Evolutionary conservation across 306 rosid species (phyloP).

Genomic region (Quercus engelmannii): DNA sequence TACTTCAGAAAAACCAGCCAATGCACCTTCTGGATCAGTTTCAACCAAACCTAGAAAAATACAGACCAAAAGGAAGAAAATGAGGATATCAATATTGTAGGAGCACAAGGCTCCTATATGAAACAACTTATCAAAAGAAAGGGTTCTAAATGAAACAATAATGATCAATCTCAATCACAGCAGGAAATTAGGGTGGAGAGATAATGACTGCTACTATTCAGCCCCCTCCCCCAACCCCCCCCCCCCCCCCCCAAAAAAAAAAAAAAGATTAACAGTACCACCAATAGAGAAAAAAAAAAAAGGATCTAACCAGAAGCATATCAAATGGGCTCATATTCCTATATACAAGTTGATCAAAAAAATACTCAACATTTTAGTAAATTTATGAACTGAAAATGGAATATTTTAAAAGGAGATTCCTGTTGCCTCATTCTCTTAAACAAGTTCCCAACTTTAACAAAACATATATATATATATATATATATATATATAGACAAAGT

Average conservation of each 20-base stretch:
- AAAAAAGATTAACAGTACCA: background rate
- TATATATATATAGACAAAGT: too few species aligned
- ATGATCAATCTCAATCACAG: background rate
- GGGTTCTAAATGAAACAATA: background rate
- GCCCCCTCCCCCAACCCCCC: too few species aligned
- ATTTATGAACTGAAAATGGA: background rate
- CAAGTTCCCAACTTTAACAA: too few species aligned
- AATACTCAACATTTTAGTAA: background rate
- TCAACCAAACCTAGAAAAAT: conserved; percentile 71
- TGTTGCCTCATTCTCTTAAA: background rate
- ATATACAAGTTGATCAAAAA: background rate
- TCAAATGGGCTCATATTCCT: background rate
- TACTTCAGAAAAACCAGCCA: conserved; percentile 84
- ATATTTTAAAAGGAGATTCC: background rate
- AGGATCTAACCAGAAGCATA: background rate
- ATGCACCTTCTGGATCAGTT: conserved; percentile 89
- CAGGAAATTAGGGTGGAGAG: background rate
- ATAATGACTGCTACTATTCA: background rate
- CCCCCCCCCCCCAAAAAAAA: too few species aligned
- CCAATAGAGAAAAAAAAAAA: background rate
- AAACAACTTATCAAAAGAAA: background rate
- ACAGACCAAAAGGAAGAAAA: background rate
- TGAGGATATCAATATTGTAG: background rate
- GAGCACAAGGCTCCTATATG: conserved; percentile 3
- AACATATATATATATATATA: too few species aligned